Evolutionary conservation across 2,329 filamentous ascomycete species (phyloP).

Genomic region (Penicillium occitanis): DNA sequence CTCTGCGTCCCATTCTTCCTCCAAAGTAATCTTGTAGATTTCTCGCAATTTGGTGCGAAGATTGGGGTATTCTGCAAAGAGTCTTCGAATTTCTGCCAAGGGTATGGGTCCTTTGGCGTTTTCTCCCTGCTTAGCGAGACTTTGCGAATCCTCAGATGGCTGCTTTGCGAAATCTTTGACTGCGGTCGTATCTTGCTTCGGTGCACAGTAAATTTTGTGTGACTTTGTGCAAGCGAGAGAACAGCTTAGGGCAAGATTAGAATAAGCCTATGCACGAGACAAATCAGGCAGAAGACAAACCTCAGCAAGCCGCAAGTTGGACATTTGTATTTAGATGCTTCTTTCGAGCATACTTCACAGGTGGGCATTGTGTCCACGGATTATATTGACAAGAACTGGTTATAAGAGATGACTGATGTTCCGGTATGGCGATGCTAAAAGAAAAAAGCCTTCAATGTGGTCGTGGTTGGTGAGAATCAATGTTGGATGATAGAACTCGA

Average conservation of each 20-base stretch:
- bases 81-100: slow-evolving; percentile 37
- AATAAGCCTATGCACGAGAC: background rate
- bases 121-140: slow-evolving; percentile 1
- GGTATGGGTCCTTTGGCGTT: slow-evolving; percentile 23
- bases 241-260: slow-evolving; percentile 34
- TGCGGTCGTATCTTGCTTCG: slow-evolving; percentile 19
- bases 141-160: slow-evolving; percentile 8
- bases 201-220: slow-evolving; percentile 46
- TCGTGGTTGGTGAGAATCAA: background rate
- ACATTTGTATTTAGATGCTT: slow-evolving; percentile 42
- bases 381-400: background rate
- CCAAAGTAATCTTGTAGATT: slow-evolving; percentile 44
- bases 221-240: slow-evolving; percentile 48
- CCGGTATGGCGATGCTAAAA: background rate
- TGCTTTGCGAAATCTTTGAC: slow-evolving; percentile 24
- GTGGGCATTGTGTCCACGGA: slow-evolving; percentile 30
- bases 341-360: slow-evolving; percentile 41
- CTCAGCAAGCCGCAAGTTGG: slow-evolving; percentile 40
- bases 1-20: slow-evolving; percentile 42
- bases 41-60: slow-evolving; percentile 42
- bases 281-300: slow-evolving; percentile 28
- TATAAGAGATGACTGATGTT: background rate
- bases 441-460: background rate
- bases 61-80: slow-evolving; percentile 41
- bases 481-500: background rate